Evolutionary conservation across 2,329 filamentous ascomycete genomes (phyloP), one percentile per base, ranked within the genome.

Genomic region (Hirsutella rhossiliensis): DNA sequence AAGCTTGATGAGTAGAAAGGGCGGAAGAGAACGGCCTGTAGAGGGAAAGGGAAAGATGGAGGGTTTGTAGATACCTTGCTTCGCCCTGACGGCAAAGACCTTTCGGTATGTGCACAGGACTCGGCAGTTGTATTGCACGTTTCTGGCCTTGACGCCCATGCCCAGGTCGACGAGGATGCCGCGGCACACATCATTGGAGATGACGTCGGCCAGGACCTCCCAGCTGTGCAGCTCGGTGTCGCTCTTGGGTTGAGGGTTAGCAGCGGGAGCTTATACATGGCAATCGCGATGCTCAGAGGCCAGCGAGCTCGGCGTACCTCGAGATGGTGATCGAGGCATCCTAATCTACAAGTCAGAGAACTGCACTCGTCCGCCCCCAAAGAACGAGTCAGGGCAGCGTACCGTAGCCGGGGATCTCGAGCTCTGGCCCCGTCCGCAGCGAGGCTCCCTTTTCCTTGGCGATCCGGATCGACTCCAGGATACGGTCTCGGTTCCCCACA

Each of bases 401-500:
- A 39, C 38, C 27, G 19, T 47, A 47, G 29, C 45, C 45, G 11
- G 45, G 45, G 36, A 47, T 42, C 28, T 47, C 45, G 15, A 47
- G 34, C 42, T 69, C 75, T 3, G 69, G 75, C 6, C 75, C 75
- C 6, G 73, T 70, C 37, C 79, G 67, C 20, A 83, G 60, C n/a
- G 67, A 73, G 8, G 79, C 78, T 17, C 76, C 74, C 6, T 67
- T 65, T 38, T 61, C 64, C 56, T 82, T 83, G 19, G 80, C 77
- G 23, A 64, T 52, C 28, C 62, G 65, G 50, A 84, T 78, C 42
- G 73, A 77, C 57, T 81, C 68, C n/a, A 80, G 68, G 49, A 84
- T 82, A 11, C 80, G 68, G 40, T 73, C 68, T 2, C 67, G 61
- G 54, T 84, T 84, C 30, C 78, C 79, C 48, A 74, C 67, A 52